These are phyloP conservation scores for Orbilia oligospora DNA, from an alignment of 2,329 filamentous ascomycete genomes.

Conservation along the genomic window DNA sequence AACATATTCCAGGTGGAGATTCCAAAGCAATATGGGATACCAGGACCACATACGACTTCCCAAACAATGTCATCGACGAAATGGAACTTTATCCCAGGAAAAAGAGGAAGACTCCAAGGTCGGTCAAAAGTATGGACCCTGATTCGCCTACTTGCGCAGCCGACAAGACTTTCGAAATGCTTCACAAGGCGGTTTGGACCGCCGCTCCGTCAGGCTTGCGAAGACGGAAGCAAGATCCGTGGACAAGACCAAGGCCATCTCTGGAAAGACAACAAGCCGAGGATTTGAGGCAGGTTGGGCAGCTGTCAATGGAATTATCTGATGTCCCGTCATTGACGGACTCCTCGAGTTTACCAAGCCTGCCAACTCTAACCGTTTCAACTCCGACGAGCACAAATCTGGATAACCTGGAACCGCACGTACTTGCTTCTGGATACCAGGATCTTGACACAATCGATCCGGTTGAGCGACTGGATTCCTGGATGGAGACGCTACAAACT, in stretches of 20 bases:
- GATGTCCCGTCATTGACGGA: slow-evolving; percentile 51
- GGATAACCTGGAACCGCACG: slow-evolving; percentile 52
- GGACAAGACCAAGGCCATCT: slow-evolving; percentile 29
- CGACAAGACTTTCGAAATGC: slow-evolving; percentile 47
- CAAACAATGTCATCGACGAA: slow-evolving; percentile 58
- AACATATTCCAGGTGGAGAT: slow-evolving; percentile 51
- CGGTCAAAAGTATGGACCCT: slow-evolving; percentile 52
- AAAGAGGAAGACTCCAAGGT: slow-evolving; percentile 49
- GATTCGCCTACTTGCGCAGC: slow-evolving; percentile 36
- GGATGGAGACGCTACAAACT: slow-evolving; percentile 47
- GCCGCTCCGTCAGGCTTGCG: slow-evolving; percentile 43
- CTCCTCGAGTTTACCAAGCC: slow-evolving; percentile 32
- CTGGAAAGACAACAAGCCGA: slow-evolving; percentile 31
- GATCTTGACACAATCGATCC: slow-evolving; percentile 42
- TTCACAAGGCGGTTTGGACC: slow-evolving; percentile 59
- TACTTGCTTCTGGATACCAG: slow-evolving; percentile 55
- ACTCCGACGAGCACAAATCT: slow-evolving; percentile 30
- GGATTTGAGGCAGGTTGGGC: slow-evolving; percentile 51
- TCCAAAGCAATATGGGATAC: slow-evolving; percentile 58
- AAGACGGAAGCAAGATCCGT: slow-evolving; percentile 21
- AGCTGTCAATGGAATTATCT: slow-evolving; percentile 42
- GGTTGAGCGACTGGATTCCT: slow-evolving; percentile 43
- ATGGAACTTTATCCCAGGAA: slow-evolving; percentile 52
- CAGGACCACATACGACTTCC: slow-evolving; percentile 57
- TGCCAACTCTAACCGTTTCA: slow-evolving; percentile 31